Evolutionary conservation across 140 eudicot species (phyloP), one percentile per base, ranked within the genome.

Genomic region (Flaveria floridana): DNA sequence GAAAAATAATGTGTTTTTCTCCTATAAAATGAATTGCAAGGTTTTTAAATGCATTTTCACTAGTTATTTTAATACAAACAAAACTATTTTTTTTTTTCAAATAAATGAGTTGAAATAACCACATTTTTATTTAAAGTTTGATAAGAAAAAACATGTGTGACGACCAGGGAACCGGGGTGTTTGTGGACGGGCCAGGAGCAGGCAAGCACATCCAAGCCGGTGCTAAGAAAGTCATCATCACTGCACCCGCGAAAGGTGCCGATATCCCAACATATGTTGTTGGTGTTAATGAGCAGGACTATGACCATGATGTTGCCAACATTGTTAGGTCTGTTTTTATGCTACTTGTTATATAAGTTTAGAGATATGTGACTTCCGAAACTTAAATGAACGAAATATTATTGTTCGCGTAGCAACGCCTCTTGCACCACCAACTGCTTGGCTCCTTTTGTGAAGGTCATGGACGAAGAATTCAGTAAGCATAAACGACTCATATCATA

Each of bases 201-300:
- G 98, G 98, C 55, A 93, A 93, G 82, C 98, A 93, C 84, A 73
- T 93, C 65, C 96, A 93, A 84, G 98, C 98, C 4, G 98, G 98
- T 70, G 98, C 97, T 8, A 93, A 90, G 87, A 93, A 93, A 73
- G 98, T 93, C 61, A 79, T 93, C 64, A 93, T 93, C 81, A 93
- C 98, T 1, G 98, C 98, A 18, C 98, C 98, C 0, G 98, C 97
- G 6, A 93, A 93, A 78, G 98, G 98, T 26, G 89, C 97, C 15
- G 98, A 93, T 51, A 93, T 93, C 59, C 98, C 98, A 56, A 93
- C 98, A 64, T 93, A 93, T 59, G 98, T 93, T 37, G 82, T 93
- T 57, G 98, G 98, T 55, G 98, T 93, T 20, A 93, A 90, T 30
- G 97, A 90, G 59, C 51, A 64, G 46, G 96, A 85, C 21, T 93